phyloP scores from a whole-genome alignment of 208 protist species.

The Blastocrithidia nonstop region DNA sequence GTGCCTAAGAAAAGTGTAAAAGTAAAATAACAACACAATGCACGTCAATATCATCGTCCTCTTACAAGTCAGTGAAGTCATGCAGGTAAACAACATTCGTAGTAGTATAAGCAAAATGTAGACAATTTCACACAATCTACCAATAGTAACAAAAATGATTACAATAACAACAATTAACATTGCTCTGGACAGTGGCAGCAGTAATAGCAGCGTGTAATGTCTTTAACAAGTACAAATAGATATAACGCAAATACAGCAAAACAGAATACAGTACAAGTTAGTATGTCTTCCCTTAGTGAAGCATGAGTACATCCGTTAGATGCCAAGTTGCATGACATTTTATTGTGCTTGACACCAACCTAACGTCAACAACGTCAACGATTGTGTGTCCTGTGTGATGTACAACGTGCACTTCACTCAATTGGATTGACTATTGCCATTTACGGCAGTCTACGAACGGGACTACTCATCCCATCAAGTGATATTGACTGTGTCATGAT shows the following conservation, averaged over 20 bases:
- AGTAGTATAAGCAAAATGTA: no score
- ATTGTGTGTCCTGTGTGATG: constrained; percentile 23
- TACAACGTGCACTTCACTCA: constrained; percentile 10
- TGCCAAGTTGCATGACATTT: constrained; percentile 20
- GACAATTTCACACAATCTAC: no score
- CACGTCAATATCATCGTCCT: no score
- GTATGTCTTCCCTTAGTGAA: not conserved
- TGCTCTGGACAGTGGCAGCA: not conserved
- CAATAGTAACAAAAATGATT: not conserved
- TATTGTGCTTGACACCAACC: constrained; percentile 23
- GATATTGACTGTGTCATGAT: constrained; percentile 68
- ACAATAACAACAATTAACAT: not conserved
- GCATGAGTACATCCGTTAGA: no score
- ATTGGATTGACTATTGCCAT: constrained; percentile 27
- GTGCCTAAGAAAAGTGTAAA: no score
- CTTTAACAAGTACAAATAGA: not conserved
- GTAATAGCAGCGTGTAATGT: not conserved
- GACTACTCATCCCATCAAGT: constrained; percentile 52
- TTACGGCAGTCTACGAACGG: constrained; percentile 67
- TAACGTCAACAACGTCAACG: constrained; percentile 8
- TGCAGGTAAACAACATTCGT: no score
- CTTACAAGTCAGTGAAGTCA: no score
- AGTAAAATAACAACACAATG: no score
- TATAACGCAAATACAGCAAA: not conserved
- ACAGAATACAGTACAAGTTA: not conserved